Evolutionary conservation across 805 yeast genomes (phyloP).

Genomic region (Metschnikowia arizonensis): DNA sequence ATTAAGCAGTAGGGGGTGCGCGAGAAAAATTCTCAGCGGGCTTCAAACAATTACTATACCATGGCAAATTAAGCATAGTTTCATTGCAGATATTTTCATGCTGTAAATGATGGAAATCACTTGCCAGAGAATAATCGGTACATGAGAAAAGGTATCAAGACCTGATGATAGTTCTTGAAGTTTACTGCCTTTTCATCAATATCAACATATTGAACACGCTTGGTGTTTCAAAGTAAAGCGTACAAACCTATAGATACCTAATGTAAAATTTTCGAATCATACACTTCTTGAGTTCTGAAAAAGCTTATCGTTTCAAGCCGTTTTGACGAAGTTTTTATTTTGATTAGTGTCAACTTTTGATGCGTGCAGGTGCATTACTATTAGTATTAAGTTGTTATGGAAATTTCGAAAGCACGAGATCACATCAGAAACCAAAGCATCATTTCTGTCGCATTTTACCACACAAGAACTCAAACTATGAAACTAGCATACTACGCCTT

Average conservation of each 20-base stretch:
- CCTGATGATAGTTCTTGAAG: conserved; percentile 12
- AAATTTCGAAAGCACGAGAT: conserved; percentile 1
- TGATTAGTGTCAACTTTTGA: not conserved
- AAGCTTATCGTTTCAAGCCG: not conserved
- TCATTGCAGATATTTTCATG: conserved; percentile 35
- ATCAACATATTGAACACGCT: not conserved
- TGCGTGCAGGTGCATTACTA: conserved; percentile 3
- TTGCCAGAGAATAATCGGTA: conserved; percentile 36
- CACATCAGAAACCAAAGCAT: not conserved
- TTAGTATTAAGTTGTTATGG: not conserved
- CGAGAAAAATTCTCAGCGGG: not conserved
- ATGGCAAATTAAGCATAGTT: conserved; percentile 47
- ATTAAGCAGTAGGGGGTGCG: not conserved
- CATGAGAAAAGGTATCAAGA: conserved; percentile 25
- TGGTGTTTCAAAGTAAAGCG: not conserved
- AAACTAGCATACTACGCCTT: not conserved
- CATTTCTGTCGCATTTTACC: not conserved
- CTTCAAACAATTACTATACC: not conserved
- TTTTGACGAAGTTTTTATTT: not conserved
- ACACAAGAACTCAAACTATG: not conserved
- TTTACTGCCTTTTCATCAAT: conserved; percentile 15
- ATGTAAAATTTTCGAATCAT: not conserved
- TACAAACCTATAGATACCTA: not conserved
- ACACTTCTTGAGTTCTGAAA: not conserved
- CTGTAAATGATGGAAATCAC: conserved; percentile 42